Percentiles rank a stretch among this genome's conserved stretches.
Conservation (phyloP, 2,329 filamentous ascomycete species). For the Cadophora malorum region DNA sequence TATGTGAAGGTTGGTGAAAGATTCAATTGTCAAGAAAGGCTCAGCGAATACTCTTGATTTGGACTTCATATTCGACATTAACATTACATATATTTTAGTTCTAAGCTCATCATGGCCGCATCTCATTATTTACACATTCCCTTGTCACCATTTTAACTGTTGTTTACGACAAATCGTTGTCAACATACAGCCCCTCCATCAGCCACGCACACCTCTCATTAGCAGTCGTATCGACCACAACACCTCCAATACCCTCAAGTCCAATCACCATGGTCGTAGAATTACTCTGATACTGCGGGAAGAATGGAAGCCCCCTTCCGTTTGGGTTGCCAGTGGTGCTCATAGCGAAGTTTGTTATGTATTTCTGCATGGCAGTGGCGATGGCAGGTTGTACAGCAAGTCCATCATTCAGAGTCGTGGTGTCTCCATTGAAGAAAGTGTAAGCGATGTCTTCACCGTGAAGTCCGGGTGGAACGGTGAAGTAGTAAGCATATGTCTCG, state of each 20-base stretch:
- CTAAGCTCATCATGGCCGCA: not conserved
- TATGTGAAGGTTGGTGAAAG: not conserved
- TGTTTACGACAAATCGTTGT: not conserved
- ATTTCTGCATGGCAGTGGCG: conserved; percentile 47
- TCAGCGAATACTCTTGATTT: no score
- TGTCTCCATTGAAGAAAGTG: conserved; percentile 57
- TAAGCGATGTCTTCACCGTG: conserved; percentile 60
- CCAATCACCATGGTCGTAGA: conserved; percentile 25
- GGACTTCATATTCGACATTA: not conserved
- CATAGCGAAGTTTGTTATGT: conserved; percentile 47
- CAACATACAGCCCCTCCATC: conserved; percentile 17
- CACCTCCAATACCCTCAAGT: conserved; percentile 29
- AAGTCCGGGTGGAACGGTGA: conserved; percentile 53
- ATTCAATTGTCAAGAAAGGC: no score
- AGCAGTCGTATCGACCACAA: conserved; percentile 37
- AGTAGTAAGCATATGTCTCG: conserved; percentile 57
- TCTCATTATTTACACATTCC: not conserved
- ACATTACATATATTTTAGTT: not conserved
- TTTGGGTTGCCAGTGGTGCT: conserved; percentile 44
- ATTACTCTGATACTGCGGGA: conserved; percentile 38
- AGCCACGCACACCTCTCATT: conserved; percentile 45
- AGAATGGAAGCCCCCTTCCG: conserved; percentile 33
- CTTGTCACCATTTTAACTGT: not conserved
- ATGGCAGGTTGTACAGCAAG: conserved; percentile 42
- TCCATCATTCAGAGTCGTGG: conserved; percentile 35